These are phyloP conservation scores for Melastoma candidum DNA, from an alignment of 441 rosid species.

Conservation along the genomic window DNA sequence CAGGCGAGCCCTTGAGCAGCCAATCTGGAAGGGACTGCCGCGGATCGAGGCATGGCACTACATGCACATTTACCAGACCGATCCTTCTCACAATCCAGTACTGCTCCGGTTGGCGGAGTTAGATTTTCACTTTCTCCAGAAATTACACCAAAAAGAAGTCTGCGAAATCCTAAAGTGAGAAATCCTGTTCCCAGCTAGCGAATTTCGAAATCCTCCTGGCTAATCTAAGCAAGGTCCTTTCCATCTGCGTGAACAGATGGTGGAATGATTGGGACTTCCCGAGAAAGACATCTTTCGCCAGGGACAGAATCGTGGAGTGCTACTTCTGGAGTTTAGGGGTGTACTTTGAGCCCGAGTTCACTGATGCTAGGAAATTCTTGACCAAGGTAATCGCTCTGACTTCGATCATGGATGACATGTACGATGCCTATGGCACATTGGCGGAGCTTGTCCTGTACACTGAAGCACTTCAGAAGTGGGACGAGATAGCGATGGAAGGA, in stretches of 20 bases:
- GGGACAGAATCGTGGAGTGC: constrained; percentile 24
- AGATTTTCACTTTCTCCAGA: constrained; percentile 24
- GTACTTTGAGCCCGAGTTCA: constrained; percentile 26
- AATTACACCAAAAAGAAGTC: constrained; percentile 23
- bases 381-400: constrained; percentile 6
- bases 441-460: constrained; percentile 21
- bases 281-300: constrained; percentile 21
- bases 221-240: not conserved
- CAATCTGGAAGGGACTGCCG: constrained; percentile 18
- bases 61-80: constrained; percentile 22
- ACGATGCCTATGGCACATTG: constrained; percentile 30
- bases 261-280: constrained; percentile 20
- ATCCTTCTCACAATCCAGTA: constrained; percentile 16
- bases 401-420: constrained; percentile 28
- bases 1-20: constrained; percentile 14
- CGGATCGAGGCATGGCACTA: constrained; percentile 20
- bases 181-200: not conserved
- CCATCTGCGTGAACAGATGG: constrained; percentile 18
- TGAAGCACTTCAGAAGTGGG: constrained; percentile 22
- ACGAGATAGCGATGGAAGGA: not conserved
- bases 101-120: constrained; percentile 29
- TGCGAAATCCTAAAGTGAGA: constrained; percentile 13
- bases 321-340: constrained; percentile 18
- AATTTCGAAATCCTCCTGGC: not conserved
- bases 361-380: constrained; percentile 16